These are phyloP conservation scores for Eudorina sp. DNA, from an alignment of 139 green algal species.

Conservation along the genomic window DNA sequence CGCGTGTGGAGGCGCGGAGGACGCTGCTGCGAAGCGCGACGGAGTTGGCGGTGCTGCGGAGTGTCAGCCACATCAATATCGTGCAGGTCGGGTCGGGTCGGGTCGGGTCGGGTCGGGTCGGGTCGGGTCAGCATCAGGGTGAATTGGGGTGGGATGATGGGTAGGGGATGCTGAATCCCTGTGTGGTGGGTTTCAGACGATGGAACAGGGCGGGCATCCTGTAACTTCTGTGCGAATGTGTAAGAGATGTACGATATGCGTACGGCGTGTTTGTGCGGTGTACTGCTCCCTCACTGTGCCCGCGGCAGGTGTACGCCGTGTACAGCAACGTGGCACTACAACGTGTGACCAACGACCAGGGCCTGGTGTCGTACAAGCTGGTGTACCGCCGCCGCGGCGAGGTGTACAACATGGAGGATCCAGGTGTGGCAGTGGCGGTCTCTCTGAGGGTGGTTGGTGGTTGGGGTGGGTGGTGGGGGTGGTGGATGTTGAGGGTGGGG, in stretches of 20 bases:
- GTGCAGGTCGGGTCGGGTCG: background rate
- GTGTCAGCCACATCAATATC: constrained; percentile 20
- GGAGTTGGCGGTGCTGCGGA: constrained; percentile 12
- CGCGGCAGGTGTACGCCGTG: constrained; percentile 8
- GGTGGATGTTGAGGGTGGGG: no score
- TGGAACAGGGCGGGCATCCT: background rate
- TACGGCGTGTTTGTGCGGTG: background rate
- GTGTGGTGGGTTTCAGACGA: background rate
- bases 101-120: background rate
- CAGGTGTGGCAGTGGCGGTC: no score
- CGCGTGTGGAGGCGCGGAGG: background rate
- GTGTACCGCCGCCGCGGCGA: background rate
- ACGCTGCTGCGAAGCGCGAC: constrained; percentile 15
- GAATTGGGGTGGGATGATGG: background rate
- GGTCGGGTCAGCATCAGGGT: background rate
- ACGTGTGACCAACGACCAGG: background rate
- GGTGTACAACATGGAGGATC: background rate
- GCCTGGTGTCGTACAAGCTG: background rate
- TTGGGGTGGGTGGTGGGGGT: no score
- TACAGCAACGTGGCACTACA: background rate
- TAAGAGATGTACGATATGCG: no score
- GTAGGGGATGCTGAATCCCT: background rate
- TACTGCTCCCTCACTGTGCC: background rate
- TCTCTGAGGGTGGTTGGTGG: no score
- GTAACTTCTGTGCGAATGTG: background rate